Percentiles rank a stretch among this genome's conserved stretches.
phyloP scores from a whole-genome alignment of 176 grass and related monocot species.

The Ensete ventricosum region DNA sequence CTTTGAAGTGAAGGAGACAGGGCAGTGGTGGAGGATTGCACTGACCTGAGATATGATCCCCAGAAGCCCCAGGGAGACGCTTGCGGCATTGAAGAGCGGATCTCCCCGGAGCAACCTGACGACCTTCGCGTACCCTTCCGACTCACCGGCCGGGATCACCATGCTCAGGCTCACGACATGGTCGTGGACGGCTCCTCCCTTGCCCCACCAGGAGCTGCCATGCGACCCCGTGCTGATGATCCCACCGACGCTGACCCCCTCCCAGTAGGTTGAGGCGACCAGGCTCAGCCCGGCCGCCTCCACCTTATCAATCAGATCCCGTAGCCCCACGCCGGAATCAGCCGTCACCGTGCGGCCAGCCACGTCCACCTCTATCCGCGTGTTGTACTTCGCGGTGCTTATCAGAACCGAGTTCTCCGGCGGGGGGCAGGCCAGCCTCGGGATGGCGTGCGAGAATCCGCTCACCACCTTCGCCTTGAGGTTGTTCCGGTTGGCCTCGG shows the following conservation, averaged over 20 bases:
- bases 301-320: slow-evolving; percentile 47
- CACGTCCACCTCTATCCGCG: slow-evolving; percentile 21
- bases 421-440: slow-evolving; percentile 58
- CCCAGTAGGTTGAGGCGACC: slow-evolving; percentile 63
- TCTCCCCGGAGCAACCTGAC: slow-evolving; percentile 31
- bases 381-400: slow-evolving; percentile 24
- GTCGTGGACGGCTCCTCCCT: slow-evolving; percentile 65
- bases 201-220: slow-evolving; percentile 86
- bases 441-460: slow-evolving; percentile 77
- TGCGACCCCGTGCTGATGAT: slow-evolving; percentile 64
- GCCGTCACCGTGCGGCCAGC: slow-evolving; percentile 42
- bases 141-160: slow-evolving; percentile 28
- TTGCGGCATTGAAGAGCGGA: slow-evolving; percentile 46
- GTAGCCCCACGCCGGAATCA: slow-evolving; percentile 47
- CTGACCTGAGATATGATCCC: slow-evolving; percentile 64
- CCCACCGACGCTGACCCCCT: slow-evolving; percentile 69
- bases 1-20: no score
- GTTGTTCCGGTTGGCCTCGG: slow-evolving; percentile 26
- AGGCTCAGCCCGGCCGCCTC: slow-evolving; percentile 62
- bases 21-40: not conserved
- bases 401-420: slow-evolving; percentile 24
- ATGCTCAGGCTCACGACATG: slow-evolving; percentile 43
- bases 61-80: slow-evolving; percentile 65
- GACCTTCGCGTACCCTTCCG: slow-evolving; percentile 43
- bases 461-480: slow-evolving; percentile 50